phyloP scores from a whole-genome alignment of 2,329 filamentous ascomycete genomes.

The Alternaria brassicicola region DNA sequence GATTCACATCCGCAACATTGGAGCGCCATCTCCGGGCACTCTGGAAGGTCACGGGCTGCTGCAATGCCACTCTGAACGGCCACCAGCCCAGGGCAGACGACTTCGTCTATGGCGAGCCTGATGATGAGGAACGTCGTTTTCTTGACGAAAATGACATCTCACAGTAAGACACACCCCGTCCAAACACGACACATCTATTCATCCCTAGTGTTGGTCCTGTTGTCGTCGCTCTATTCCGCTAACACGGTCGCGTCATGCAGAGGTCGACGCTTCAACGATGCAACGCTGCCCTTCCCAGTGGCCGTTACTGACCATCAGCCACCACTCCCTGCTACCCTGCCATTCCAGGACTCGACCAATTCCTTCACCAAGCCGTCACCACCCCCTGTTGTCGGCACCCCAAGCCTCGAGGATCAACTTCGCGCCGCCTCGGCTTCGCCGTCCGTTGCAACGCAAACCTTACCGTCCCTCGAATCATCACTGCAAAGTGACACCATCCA shows the following conservation, averaged over 20 bases:
- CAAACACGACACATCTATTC: background rate
- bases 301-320: conserved; percentile 33
- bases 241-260: conserved; percentile 47
- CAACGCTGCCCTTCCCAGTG: conserved; percentile 55
- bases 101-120: conserved; percentile 60
- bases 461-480: conserved; percentile 26
- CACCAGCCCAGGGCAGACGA: conserved; percentile 62
- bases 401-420: conserved; percentile 43
- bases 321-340: conserved; percentile 32
- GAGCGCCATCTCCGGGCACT: conserved; percentile 88
- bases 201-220: conserved; percentile 19
- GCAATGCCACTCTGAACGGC: conserved; percentile 61
- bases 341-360: conserved; percentile 31
- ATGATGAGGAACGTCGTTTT: conserved; percentile 60
- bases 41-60: conserved; percentile 67
- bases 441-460: conserved; percentile 33
- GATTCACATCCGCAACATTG: conserved; percentile 64
- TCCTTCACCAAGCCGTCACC: conserved; percentile 30
- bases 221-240: conserved; percentile 39
- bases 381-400: conserved; percentile 24
- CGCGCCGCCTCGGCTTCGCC: conserved; percentile 45
- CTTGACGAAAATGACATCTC: conserved; percentile 64
- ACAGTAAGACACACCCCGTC: conserved; percentile 55
- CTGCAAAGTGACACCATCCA: conserved; percentile 21
- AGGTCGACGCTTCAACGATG: conserved; percentile 63